Conservation (phyloP, 441 rosid species). For the Bruguiera hainesii region DNA sequence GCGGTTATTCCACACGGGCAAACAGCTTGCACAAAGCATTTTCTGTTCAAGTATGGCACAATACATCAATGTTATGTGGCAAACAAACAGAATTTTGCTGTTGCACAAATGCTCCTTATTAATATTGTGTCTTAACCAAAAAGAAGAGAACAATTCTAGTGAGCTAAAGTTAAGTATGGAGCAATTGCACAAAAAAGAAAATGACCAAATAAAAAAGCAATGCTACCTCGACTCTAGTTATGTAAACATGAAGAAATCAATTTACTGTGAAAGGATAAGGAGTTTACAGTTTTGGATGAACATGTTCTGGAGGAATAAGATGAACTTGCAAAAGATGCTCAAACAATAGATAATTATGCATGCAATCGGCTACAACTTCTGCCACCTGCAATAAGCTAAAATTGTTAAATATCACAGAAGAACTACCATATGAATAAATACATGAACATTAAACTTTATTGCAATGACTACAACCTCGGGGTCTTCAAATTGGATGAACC, state of each 20-base stretch:
- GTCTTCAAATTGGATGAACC: conserved; percentile 76
- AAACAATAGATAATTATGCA: conserved; percentile 75
- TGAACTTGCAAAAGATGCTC: conserved; percentile 84
- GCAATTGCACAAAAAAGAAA: too few species aligned
- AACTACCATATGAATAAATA: background rate
- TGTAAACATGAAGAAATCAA: background rate
- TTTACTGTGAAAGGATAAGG: too few species aligned
- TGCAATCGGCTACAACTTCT: conserved; percentile 82
- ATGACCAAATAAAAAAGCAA: too few species aligned
- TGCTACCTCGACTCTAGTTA: background rate
- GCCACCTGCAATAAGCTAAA: conserved; percentile 59
- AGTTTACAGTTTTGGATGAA: conserved; percentile 76
- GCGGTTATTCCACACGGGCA: too few species aligned
- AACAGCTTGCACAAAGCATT: too few species aligned
- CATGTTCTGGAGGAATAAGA: conserved; percentile 59
- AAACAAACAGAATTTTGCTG: too few species aligned
- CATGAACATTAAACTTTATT: background rate
- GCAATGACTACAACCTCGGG: conserved; percentile 50
- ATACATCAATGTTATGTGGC: too few species aligned
- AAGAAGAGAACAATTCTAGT: too few species aligned
- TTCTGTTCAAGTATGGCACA: too few species aligned
- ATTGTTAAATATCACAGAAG: conserved; percentile 5
- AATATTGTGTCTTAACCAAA: too few species aligned
- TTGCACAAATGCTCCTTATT: too few species aligned
- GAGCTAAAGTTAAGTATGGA: too few species aligned